Conservation (phyloP, 805 yeast genomes). For the Candida anglica region DNA sequence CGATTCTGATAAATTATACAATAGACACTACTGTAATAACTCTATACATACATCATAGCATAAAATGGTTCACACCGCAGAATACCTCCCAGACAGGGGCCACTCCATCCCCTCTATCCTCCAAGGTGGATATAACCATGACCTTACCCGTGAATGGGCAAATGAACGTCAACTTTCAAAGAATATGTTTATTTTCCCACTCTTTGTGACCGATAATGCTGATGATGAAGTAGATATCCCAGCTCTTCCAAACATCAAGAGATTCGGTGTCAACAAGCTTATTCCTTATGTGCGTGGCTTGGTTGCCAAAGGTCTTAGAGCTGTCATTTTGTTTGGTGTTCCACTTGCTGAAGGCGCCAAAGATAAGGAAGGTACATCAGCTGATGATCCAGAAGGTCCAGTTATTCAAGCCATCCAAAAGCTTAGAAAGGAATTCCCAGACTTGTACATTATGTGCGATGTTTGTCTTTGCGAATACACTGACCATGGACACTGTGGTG, state of each 20-base stretch:
- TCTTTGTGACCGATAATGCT: constrained; percentile 75
- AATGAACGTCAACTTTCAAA: constrained; percentile 77
- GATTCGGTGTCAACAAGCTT: constrained; percentile 80
- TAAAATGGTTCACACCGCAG: constrained; percentile 64
- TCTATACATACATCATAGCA: no score
- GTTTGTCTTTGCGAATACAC: constrained; percentile 97
- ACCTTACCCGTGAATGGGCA: constrained; percentile 89
- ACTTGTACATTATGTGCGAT: constrained; percentile 83
- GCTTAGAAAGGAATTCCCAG: constrained; percentile 67
- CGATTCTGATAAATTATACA: no score
- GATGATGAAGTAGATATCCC: constrained; percentile 76
- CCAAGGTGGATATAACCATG: constrained; percentile 94
- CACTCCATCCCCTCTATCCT: constrained; percentile 71
- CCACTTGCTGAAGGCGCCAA: constrained; percentile 72
- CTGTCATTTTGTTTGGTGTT: constrained; percentile 92
- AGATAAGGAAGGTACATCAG: constrained; percentile 80
- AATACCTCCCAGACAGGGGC: constrained; percentile 54
- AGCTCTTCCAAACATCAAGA: constrained; percentile 81
- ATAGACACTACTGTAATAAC: no score
- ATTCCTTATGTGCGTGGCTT: constrained; percentile 66
- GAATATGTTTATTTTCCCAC: constrained; percentile 88
- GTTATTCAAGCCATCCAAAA: constrained; percentile 76
- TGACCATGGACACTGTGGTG: constrained; percentile 97
- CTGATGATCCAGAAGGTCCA: constrained; percentile 96
- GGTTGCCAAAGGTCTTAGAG: constrained; percentile 73